Conservation (phyloP, 805 yeast genomes). For the Saccharomyces kudriavzevii region DNA sequence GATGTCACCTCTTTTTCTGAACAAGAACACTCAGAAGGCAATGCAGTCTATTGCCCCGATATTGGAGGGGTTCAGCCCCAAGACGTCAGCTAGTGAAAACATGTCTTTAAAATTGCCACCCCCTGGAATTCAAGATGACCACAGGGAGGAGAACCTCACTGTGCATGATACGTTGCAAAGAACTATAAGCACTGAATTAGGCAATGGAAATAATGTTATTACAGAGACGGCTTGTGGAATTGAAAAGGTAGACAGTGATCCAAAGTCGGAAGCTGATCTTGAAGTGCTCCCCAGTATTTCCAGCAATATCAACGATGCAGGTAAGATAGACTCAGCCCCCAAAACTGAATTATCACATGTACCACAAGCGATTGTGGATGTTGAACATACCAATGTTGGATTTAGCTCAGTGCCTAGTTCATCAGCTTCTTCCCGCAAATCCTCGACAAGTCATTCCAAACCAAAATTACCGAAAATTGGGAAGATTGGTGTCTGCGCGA, state of each 20-base stretch:
- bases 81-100: constrained; percentile 49
- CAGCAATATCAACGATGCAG: not conserved
- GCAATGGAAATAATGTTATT: not conserved
- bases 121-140: constrained; percentile 20
- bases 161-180: constrained; percentile 20
- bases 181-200: constrained; percentile 16
- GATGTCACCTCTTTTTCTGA: constrained; percentile 28
- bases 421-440: constrained; percentile 22
- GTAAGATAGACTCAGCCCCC: not conserved
- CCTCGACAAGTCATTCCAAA: constrained; percentile 18
- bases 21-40: constrained; percentile 41
- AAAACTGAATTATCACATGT: not conserved
- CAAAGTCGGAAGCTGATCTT: not conserved
- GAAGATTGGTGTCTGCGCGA: constrained; percentile 96
- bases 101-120: constrained; percentile 31
- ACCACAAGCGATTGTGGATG: not conserved
- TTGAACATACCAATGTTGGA: not conserved
- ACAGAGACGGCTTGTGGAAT: not conserved
- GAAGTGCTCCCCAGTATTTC: not conserved
- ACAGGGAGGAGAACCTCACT: constrained; percentile 20
- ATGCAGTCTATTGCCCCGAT: constrained; percentile 78
- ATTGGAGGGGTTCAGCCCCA: constrained; percentile 64
- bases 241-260: not conserved
- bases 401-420: constrained; percentile 15
- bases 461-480: constrained; percentile 66